Evolutionary conservation across 1,284 basidiomycete species (phyloP).

Genomic region (Puccinia triticina): DNA sequence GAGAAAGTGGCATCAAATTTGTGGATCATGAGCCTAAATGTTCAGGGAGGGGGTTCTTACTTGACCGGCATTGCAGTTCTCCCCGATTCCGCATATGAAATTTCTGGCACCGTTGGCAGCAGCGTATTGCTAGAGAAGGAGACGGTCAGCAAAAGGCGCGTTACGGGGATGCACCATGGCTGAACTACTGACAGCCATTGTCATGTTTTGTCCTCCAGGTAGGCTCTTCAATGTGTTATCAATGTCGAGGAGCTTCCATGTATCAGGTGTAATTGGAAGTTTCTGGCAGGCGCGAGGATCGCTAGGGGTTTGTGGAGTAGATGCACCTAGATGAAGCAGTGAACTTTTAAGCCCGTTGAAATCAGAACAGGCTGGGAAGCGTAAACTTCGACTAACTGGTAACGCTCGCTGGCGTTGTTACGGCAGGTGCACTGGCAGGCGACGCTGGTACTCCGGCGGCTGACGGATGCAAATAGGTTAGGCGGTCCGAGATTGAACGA

Average conservation of each 20-base stretch:
- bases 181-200: slow-evolving; percentile 29
- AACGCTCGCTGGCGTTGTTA: not conserved
- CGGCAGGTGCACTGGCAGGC: not conserved
- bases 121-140: slow-evolving; percentile 44
- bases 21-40: not conserved
- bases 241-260: slow-evolving; percentile 38
- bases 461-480: not conserved
- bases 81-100: slow-evolving; percentile 43
- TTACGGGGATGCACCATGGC: not conserved
- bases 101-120: slow-evolving; percentile 28
- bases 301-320: not conserved
- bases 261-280: slow-evolving; percentile 39
- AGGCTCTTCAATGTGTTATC: slow-evolving; percentile 29
- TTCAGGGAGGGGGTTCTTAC: not conserved
- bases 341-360: not conserved
- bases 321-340: not conserved
- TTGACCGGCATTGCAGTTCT: slow-evolving; percentile 40
- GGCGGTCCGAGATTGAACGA: too few relatives aligned
- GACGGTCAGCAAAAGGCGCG: not conserved
- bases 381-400: not conserved
- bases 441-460: not conserved
- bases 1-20: not conserved
- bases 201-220: slow-evolving; percentile 31
- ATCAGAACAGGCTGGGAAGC: not conserved
- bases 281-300: slow-evolving; percentile 18